Conservation (phyloP, 2,329 filamentous ascomycete genomes). For the Colletotrichum tanaceti region DNA sequence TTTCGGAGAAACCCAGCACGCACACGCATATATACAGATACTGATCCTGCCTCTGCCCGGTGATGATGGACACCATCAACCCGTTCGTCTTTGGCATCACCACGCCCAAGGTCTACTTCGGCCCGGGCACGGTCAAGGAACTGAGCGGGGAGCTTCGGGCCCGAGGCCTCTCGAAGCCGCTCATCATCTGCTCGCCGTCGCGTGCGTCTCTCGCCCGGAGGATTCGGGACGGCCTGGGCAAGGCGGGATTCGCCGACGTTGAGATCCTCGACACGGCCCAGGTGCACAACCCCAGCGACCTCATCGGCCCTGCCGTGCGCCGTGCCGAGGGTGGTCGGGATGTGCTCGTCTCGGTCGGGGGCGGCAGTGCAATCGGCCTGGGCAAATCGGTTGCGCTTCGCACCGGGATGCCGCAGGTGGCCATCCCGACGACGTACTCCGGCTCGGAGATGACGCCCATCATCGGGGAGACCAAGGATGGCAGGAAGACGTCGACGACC, state of each 20-base stretch:
- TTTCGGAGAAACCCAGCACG: neutral
- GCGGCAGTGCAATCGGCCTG: conserved; percentile 70
- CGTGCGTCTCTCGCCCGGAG: conserved; percentile 50
- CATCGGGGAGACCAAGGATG: conserved; percentile 38
- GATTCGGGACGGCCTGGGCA: conserved; percentile 46
- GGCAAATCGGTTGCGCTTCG: conserved; percentile 65
- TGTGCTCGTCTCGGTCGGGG: conserved; percentile 70
- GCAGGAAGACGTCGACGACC: conserved; percentile 38
- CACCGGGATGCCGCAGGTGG: conserved; percentile 67
- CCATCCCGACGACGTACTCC: conserved; percentile 70
- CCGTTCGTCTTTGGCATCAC: conserved; percentile 31
- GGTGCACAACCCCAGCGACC: conserved; percentile 45
- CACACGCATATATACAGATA: no score
- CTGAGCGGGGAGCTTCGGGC: conserved; percentile 51
- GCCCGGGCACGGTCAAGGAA: conserved; percentile 48
- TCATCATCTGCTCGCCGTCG: conserved; percentile 55
- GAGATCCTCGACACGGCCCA: conserved; percentile 51
- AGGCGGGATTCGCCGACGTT: conserved; percentile 47
- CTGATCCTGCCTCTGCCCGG: neutral
- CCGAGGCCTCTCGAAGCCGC: conserved; percentile 48
- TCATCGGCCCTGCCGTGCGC: conserved; percentile 47
- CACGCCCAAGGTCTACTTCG: conserved; percentile 51
- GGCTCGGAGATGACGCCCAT: conserved; percentile 70
- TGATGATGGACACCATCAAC: conserved; percentile 23
- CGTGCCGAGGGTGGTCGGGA: conserved; percentile 58